These are phyloP conservation scores for Umbelopsis isabellina DNA, from an alignment of 192 early-diverging fungal species.

Conservation along the genomic window DNA sequence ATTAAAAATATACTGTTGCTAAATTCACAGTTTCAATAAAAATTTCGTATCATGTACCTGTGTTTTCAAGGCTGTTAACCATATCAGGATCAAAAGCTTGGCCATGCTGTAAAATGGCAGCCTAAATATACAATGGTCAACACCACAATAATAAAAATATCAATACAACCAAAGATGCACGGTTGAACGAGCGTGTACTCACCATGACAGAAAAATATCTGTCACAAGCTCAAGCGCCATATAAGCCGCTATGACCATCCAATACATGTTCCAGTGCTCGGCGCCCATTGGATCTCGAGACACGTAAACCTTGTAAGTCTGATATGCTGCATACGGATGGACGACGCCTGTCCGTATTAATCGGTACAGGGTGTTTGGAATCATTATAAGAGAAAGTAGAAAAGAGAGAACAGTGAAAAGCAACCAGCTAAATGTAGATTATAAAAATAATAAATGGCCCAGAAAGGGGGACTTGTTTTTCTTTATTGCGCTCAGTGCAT, in stretches of 20 bases:
- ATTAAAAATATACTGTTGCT: not conserved
- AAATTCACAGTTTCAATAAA: not conserved
- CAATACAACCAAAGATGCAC: too few relatives aligned
- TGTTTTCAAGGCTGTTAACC: not conserved
- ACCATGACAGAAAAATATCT: conserved; percentile 10
- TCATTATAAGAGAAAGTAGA: not conserved
- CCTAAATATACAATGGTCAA: not conserved
- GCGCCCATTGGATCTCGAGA: not conserved
- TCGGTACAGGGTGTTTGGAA: not conserved
- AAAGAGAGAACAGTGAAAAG: not conserved
- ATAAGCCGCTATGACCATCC: conserved; percentile 17
- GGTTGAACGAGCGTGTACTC: not conserved
- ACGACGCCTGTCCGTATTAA: conserved; percentile 5
- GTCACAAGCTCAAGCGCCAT: conserved; percentile 11
- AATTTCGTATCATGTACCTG: not conserved
- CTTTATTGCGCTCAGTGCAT: not conserved
- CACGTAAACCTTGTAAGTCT: conserved; percentile 4
- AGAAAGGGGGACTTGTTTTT: not conserved
- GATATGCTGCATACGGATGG: conserved; percentile 14
- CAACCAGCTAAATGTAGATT: not conserved
- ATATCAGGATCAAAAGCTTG: not conserved
- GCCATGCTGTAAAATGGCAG: conserved; percentile 2
- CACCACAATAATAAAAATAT: not conserved
- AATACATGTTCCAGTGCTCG: conserved; percentile 5
- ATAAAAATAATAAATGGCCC: conserved; percentile 12